Evolutionary conservation across 2,329 filamentous ascomycete genomes (phyloP), one percentile per base, ranked within the genome.

Genomic region (Penicillium janthinellum): DNA sequence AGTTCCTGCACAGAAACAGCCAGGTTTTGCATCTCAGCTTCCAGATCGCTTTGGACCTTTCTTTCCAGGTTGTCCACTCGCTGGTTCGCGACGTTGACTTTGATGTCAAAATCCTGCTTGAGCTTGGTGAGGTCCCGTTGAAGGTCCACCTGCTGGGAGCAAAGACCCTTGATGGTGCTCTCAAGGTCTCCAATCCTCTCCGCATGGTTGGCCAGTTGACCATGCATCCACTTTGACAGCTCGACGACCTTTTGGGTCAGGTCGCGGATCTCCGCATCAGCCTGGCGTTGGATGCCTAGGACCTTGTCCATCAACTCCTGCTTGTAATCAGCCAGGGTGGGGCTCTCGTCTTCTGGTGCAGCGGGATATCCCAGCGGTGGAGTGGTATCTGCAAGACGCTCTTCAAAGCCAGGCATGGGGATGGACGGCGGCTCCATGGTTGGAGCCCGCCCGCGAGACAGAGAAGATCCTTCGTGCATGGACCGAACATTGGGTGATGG

Each of bases 231-330:
- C 17, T 14, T 45, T 0, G 57, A 59, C 3, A 64, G 52, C 8
- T 64, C 60, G 11, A 63, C 58, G 8, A 63, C 15, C 22, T 60
- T 63, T 3, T 51, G 52, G 45, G 25, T 56, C 25, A 63, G 39
- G 17, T 7, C 45, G 17, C 42, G 47, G 17, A 60, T 50, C 5
- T 53, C 54, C 20, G 41, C 11, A 25, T 66, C 57, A 5, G 55
- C 25, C 15, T 59, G 55, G 12, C 54, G 54, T 54, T 66, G 60
- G 5, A 64, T 45, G 8, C 57, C 54, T 3, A 38, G 53, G 3
- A 66, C 28, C 48, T 59, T 57, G 11, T 61, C 55, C 2, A 61
- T 45, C 8, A 66, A 51, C 22, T 61, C 62, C 15, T 63, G 54
- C 3, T 56, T 37, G 11, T 64, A 41, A n/a, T 14, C 7, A 11